A percentile compares a stretch with the other conserved stretches of the same genome.
phyloP scores from a whole-genome alignment of 1,284 basidiomycete genomes.

The Amylostereum areolatum region DNA sequence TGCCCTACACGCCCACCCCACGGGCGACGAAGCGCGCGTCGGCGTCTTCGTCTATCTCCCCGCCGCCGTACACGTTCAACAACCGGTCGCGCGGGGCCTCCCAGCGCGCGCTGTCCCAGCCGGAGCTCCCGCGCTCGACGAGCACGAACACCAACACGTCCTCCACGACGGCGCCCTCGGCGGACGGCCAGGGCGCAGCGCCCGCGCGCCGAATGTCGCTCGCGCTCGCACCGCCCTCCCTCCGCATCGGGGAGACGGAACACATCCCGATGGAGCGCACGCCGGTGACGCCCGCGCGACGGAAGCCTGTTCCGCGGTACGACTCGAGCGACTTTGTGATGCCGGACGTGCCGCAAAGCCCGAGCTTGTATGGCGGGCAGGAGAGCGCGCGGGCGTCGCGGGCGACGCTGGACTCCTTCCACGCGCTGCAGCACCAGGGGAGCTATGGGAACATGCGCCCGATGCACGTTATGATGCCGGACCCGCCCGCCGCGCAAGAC shows the following conservation, averaged over 20 bases:
- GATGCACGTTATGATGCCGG: slow-evolving; percentile 30
- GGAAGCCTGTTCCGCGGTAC: slow-evolving; percentile 40
- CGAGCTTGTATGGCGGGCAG: background rate
- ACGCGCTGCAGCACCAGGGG: slow-evolving; percentile 25
- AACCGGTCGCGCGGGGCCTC: slow-evolving; percentile 14
- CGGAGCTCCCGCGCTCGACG: background rate
- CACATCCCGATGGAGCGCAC: slow-evolving; percentile 17
- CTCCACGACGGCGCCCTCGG: background rate
- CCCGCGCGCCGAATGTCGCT: slow-evolving; percentile 14
- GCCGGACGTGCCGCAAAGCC: background rate
- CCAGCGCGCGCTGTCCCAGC: slow-evolving; percentile 7
- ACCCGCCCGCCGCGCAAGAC: slow-evolving; percentile 17
- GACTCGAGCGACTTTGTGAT: slow-evolving; percentile 9
- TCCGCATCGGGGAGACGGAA: slow-evolving; percentile 12
- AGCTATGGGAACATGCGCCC: slow-evolving; percentile 26
- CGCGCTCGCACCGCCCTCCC: slow-evolving; percentile 6
- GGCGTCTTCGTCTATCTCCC: slow-evolving; percentile 13
- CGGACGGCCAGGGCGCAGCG: slow-evolving; percentile 7
- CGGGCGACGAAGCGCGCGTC: slow-evolving; percentile 10
- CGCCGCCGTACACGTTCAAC: slow-evolving; percentile 8
- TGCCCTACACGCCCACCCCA: background rate
- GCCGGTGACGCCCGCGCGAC: slow-evolving; percentile 14
- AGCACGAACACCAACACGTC: background rate
- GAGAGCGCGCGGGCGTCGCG: slow-evolving; percentile 6
- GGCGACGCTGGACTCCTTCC: slow-evolving; percentile 16